These are phyloP conservation scores for Grosmannia huntii DNA, from an alignment of 2,329 filamentous ascomycete species.

Conservation along the genomic window DNA sequence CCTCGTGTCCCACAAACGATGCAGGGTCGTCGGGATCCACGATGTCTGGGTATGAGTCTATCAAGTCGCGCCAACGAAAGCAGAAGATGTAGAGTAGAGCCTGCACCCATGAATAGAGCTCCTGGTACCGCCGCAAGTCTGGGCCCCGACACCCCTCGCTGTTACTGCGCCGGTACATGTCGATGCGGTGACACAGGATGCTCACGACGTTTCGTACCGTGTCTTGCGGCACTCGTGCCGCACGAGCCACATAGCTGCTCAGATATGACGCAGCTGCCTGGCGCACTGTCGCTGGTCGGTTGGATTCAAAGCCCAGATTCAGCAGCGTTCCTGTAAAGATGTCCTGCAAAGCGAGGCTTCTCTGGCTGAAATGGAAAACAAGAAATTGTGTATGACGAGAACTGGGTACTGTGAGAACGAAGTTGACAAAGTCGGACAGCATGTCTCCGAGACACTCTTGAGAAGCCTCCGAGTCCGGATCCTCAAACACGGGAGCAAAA, in stretches of 20 bases:
- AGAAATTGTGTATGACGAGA: slow-evolving; percentile 92
- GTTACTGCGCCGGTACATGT: slow-evolving; percentile 58
- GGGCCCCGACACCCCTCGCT: slow-evolving; percentile 69
- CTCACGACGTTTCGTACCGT: slow-evolving; percentile 74
- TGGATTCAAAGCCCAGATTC: slow-evolving; percentile 56
- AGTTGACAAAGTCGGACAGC: slow-evolving; percentile 72
- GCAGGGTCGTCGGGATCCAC: slow-evolving; percentile 48
- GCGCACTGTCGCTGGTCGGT: slow-evolving; percentile 58
- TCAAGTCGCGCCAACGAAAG: slow-evolving; percentile 91
- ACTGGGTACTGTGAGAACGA: slow-evolving; percentile 81
- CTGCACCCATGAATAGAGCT: slow-evolving; percentile 82
- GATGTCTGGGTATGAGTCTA: slow-evolving; percentile 47
- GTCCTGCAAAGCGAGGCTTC: slow-evolving; percentile 63
- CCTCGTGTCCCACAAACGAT: slow-evolving; percentile 54
- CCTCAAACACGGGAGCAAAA: slow-evolving; percentile 60
- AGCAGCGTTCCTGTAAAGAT: slow-evolving; percentile 71
- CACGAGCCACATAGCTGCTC: slow-evolving; percentile 85
- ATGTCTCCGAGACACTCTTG: slow-evolving; percentile 66
- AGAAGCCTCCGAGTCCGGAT: slow-evolving; percentile 55
- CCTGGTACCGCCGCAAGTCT: slow-evolving; percentile 68
- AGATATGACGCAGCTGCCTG: slow-evolving; percentile 86
- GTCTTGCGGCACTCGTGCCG: slow-evolving; percentile 63
- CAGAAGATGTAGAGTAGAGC: slow-evolving; percentile 91
- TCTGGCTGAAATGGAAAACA: slow-evolving; percentile 88
- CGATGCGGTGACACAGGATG: slow-evolving; percentile 65